Evolutionary conservation across 441 rosid genomes (phyloP), one percentile per base, ranked within the genome.

Genomic region (Raphanus hybrid): DNA sequence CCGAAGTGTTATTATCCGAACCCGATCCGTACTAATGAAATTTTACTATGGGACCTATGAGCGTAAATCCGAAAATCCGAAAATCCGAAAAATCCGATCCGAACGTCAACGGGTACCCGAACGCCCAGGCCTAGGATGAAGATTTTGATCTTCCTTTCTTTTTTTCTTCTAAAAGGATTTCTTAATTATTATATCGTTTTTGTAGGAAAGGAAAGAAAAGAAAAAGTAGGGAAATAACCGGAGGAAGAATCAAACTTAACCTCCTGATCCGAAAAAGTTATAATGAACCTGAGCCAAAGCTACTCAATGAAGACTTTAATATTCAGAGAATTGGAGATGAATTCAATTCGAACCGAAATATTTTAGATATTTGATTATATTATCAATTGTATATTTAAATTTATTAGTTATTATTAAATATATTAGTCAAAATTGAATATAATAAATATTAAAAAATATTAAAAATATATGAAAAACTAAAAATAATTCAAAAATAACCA

Each of bases 101-200:
- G 18, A 18, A 18, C 18, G 18, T 1, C 18, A 18, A 18, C 18
- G 18, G 18, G 18, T 18, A 18, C 18, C 18, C 18, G 18, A 18
- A 18, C 18, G 18, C 18, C 18, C 18, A 18, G 18, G 18, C 18
- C 18, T 18, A 18, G 1, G 84, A 75, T 26, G 64, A 77, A 78
- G 77, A 70, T 63, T 69, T 67, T 61, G 16, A 32, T n/a, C 8
- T 3, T 41, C 34, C 48, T 18, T 57, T 3, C 27, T 48, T 43
- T 58, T 45, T 59, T 8, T 5, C 9, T 27, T 61, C 1, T 11
- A n/a, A 66, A 70, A 59, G 9, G 23, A 32, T 55, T 69, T 54
- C 8, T 35, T 50, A 35, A 67, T 61, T 61, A 73, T 78, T 57
- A 67, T 45, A 67, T 67, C 8, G 15, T 45, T 67, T 45, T 45